phyloP scores from a whole-genome alignment of 805 yeast species.

The Pichia rugopelliculosa region DNA sequence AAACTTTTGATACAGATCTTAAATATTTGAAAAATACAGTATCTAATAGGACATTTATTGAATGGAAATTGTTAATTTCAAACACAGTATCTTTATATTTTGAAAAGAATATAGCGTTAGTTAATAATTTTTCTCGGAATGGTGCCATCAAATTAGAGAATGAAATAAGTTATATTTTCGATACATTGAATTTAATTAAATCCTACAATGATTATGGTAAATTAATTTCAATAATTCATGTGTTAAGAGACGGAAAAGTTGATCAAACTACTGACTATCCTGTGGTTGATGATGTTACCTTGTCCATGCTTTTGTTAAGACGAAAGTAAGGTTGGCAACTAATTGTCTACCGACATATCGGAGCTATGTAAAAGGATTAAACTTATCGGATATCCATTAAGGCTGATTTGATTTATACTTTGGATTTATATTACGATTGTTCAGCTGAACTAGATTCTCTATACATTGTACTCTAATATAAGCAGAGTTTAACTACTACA shows the following conservation, averaged over 20 bases:
- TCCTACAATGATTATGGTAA: slow-evolving; percentile 7
- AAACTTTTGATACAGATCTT: slow-evolving; percentile 24
- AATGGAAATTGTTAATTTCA: slow-evolving; percentile 22
- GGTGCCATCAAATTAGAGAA: slow-evolving; percentile 31
- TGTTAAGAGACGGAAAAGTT: neutral
- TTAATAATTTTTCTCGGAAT: slow-evolving; percentile 27
- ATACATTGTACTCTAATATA: too few species aligned
- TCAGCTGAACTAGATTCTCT: too few species aligned
- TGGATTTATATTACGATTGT: too few species aligned
- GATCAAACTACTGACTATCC: neutral
- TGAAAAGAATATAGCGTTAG: slow-evolving; percentile 32
- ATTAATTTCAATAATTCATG: neutral
- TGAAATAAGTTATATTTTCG: slow-evolving; percentile 30
- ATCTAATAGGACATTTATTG: slow-evolving; percentile 25
- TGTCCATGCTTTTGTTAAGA: neutral
- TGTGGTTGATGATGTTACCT: neutral
- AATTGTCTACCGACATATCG: too few species aligned
- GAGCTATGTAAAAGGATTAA: too few species aligned
- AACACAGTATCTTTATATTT: slow-evolving; percentile 29
- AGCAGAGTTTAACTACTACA: too few species aligned
- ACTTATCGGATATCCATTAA: too few species aligned
- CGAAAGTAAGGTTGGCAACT: neutral
- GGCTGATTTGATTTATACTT: too few species aligned
- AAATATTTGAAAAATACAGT: slow-evolving; percentile 25
- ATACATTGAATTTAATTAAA: slow-evolving; percentile 17